A percentile compares a stretch with the other conserved stretches of the same genome.
Evolutionary conservation across 225 moss, liverwort and hornwort genomes (phyloP).

Genomic region (Pleurozium schreberi): DNA sequence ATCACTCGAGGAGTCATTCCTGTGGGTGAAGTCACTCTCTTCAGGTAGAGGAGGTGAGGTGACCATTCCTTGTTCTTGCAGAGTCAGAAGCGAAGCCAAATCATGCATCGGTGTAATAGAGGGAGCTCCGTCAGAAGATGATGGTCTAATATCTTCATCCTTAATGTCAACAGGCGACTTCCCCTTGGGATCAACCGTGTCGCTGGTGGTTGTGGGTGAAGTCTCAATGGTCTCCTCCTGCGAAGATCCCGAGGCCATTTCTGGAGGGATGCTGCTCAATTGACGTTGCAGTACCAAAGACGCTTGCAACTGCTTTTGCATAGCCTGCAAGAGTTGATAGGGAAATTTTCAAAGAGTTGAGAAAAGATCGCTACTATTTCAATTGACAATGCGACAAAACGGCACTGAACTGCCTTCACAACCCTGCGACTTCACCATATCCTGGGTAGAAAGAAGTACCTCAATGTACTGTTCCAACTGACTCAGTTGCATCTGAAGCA

Average conservation of each 20-base stretch:
- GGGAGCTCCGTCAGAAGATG: constrained; percentile 11
- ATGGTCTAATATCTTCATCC: constrained; percentile 7
- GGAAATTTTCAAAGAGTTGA: background rate
- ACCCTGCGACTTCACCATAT: background rate
- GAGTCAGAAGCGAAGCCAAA: constrained; percentile 32
- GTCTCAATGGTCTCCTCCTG: constrained; percentile 10
- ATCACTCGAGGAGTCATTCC: constrained; percentile 3
- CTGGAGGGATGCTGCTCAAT: constrained; percentile 36
- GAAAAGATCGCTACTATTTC: background rate
- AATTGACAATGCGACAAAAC: background rate
- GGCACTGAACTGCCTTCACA: background rate
- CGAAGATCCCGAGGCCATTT: background rate
- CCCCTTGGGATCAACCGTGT: constrained; percentile 33
- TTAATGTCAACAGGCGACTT: constrained; percentile 29
- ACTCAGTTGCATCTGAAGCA: constrained; percentile 37
- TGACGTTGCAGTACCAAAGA: constrained; percentile 48
- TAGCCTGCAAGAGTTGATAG: constrained; percentile 28
- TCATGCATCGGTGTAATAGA: constrained; percentile 15
- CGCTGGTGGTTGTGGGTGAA: background rate
- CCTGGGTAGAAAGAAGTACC: constrained; percentile 23
- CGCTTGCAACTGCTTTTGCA: constrained; percentile 64
- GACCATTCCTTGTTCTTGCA: constrained; percentile 39
- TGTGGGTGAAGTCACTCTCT: background rate
- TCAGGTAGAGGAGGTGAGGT: constrained; percentile 20
- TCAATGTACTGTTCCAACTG: constrained; percentile 67